Evolutionary conservation across 2,329 filamentous ascomycete genomes (phyloP).

Genomic region (Colletotrichum melonis): DNA sequence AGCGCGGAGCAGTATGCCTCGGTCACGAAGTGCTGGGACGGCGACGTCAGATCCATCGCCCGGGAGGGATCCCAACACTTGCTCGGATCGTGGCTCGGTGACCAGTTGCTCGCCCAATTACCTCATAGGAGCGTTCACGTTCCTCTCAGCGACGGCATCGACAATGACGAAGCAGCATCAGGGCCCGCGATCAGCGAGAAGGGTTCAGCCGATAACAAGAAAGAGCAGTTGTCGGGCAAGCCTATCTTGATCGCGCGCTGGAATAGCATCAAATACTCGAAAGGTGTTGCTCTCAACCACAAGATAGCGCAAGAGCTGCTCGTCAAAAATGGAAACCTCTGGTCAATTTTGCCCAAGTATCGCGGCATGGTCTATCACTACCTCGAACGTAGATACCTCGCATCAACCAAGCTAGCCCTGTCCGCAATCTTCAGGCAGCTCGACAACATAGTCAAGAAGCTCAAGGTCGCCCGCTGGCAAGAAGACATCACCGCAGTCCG

Average conservation of each 20-base stretch:
- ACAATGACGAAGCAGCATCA: not conserved
- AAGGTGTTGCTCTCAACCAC: not conserved
- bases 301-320: slow-evolving; percentile 32
- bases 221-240: slow-evolving; percentile 67
- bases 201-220: slow-evolving; percentile 4
- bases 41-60: not conserved
- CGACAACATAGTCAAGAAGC: slow-evolving; percentile 58
- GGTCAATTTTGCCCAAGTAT: slow-evolving; percentile 63
- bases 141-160: not conserved
- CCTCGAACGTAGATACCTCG: slow-evolving; percentile 68
- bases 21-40: not conserved
- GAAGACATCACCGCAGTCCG: slow-evolving; percentile 61
- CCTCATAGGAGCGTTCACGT: slow-evolving; percentile 8
- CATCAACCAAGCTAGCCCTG: slow-evolving; percentile 57
- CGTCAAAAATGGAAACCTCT: slow-evolving; percentile 61
- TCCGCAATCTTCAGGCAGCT: slow-evolving; percentile 62
- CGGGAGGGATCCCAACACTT: not conserved
- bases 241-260: slow-evolving; percentile 44
- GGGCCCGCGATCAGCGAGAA: not conserved
- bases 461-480: slow-evolving; percentile 69
- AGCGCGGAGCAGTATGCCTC: slow-evolving; percentile 17
- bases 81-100: slow-evolving; percentile 2
- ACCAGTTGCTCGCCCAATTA: not conserved
- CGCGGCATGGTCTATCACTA: slow-evolving; percentile 76
- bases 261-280: not conserved